phyloP scores from a whole-genome alignment of 208 protist species.

The Wallacemonas sp. region DNA sequence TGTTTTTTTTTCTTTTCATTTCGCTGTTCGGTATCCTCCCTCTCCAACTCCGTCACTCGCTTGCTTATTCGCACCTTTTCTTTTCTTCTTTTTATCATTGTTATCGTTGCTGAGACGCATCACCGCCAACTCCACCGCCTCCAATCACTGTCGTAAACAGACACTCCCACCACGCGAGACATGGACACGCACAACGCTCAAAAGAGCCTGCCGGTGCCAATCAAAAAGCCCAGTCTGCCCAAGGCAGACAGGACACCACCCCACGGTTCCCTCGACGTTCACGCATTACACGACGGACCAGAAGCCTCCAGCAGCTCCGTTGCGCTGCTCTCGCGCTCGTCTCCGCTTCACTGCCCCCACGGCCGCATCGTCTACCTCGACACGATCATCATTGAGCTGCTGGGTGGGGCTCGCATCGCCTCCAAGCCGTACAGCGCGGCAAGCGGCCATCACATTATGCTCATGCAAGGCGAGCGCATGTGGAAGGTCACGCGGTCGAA shows the following conservation, averaged over 20 bases:
- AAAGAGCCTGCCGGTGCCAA: no score
- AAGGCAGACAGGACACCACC: not conserved
- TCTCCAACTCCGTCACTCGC: not conserved
- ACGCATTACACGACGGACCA: not conserved
- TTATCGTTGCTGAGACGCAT: not conserved
- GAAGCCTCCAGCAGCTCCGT: not conserved
- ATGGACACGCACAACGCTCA: no score
- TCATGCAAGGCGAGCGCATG: constrained; percentile 27
- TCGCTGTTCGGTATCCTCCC: not conserved
- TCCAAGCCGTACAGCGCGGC: constrained; percentile 27
- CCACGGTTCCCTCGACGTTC: not conserved
- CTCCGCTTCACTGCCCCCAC: not conserved
- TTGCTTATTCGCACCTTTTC: not conserved
- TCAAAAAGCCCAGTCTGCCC: no score
- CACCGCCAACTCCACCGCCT: no score
- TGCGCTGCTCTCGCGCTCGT: not conserved
- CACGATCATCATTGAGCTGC: constrained; percentile 20
- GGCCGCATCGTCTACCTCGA: constrained; percentile 18
- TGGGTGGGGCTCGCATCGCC: constrained; percentile 4
- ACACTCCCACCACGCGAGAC: no score
- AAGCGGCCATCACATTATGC: constrained; percentile 39
- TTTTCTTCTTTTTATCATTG: constrained; percentile 22
- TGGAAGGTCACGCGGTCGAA: constrained; percentile 46
- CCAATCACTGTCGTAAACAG: not conserved
- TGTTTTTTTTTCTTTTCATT: constrained; percentile 11